A percentile compares a stretch with the other conserved stretches of the same genome.
These are phyloP conservation scores for Penicillium silybi DNA, from an alignment of 495 filamentous ascomycete genomes.

Conservation along the genomic window DNA sequence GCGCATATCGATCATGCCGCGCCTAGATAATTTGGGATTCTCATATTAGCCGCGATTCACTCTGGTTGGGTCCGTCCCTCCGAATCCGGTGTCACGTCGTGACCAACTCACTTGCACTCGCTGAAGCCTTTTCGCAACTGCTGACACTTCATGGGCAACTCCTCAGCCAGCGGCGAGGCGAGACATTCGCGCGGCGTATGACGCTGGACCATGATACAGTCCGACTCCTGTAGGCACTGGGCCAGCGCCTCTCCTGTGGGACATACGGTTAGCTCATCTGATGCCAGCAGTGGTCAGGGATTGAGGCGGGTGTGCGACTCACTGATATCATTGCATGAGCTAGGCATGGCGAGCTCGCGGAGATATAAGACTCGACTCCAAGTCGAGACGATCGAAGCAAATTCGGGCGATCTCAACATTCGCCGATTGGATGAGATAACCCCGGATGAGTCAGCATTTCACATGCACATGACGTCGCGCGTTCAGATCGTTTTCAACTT, in stretches of 20 bases:
- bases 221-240: constrained; percentile 88
- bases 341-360: constrained; percentile 66
- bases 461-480: constrained; percentile 30
- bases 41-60: constrained; percentile 9
- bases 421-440: constrained; percentile 23
- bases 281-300: no score
- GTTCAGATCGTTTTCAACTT: background rate
- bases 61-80: background rate
- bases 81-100: background rate
- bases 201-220: constrained; percentile 89
- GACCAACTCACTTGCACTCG: constrained; percentile 70
- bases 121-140: constrained; percentile 89
- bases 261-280: constrained; percentile 11
- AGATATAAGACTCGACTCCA: background rate
- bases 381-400: constrained; percentile 5
- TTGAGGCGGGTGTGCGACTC: constrained; percentile 32
- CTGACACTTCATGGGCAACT: constrained; percentile 81
- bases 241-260: constrained; percentile 74
- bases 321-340: constrained; percentile 96
- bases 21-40: constrained; percentile 31
- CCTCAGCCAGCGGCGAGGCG: constrained; percentile 68
- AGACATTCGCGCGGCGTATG: constrained; percentile 85
- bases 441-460: constrained; percentile 43
- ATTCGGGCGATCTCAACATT: constrained; percentile 15
- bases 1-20: constrained; percentile 96